phyloP scores from a whole-genome alignment of 2,329 filamentous ascomycete genomes.

The Exophiala calicioides region DNA sequence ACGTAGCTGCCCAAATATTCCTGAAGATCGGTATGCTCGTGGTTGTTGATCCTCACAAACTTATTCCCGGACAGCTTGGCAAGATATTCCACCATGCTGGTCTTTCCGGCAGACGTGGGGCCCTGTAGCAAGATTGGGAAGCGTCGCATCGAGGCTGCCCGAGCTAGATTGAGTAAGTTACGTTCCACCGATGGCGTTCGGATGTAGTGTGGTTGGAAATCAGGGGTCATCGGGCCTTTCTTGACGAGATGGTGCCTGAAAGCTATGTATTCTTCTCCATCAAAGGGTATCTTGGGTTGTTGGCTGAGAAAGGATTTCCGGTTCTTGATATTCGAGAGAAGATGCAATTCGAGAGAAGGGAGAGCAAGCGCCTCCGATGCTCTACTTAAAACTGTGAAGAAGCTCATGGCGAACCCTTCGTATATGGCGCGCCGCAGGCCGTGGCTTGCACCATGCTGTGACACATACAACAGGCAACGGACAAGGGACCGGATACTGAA shows the following conservation, averaged over 20 bases:
- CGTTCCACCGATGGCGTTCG: slow-evolving; percentile 93
- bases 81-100: slow-evolving; percentile 98
- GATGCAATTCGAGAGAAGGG: slow-evolving; percentile 76
- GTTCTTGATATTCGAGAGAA: slow-evolving; percentile 71
- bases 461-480: slow-evolving; percentile 82
- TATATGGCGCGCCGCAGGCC: slow-evolving; percentile 82
- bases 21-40: slow-evolving; percentile 97
- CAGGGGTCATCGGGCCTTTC: slow-evolving; percentile 66
- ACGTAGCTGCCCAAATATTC: slow-evolving; percentile 96
- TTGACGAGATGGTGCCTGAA: slow-evolving; percentile 92
- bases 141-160: slow-evolving; percentile 85
- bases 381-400: slow-evolving; percentile 81
- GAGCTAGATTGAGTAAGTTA: slow-evolving; percentile 90
- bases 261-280: slow-evolving; percentile 75
- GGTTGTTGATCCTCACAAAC: slow-evolving; percentile 98
- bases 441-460: slow-evolving; percentile 79
- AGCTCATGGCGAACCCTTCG: slow-evolving; percentile 98
- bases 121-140: slow-evolving; percentile 96
- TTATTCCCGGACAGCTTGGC: slow-evolving; percentile 96
- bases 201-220: slow-evolving; percentile 86
- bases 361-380: slow-evolving; percentile 77
- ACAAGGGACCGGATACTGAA: slow-evolving; percentile 95
- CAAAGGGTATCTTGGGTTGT: slow-evolving; percentile 72
- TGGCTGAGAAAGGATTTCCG: slow-evolving; percentile 73
- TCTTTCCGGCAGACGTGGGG: slow-evolving; percentile 96